Evolutionary conservation across 768 basidiomycete genomes (phyloP), one percentile per base, ranked within the genome.

Genomic region (Tricholoma terreum): DNA sequence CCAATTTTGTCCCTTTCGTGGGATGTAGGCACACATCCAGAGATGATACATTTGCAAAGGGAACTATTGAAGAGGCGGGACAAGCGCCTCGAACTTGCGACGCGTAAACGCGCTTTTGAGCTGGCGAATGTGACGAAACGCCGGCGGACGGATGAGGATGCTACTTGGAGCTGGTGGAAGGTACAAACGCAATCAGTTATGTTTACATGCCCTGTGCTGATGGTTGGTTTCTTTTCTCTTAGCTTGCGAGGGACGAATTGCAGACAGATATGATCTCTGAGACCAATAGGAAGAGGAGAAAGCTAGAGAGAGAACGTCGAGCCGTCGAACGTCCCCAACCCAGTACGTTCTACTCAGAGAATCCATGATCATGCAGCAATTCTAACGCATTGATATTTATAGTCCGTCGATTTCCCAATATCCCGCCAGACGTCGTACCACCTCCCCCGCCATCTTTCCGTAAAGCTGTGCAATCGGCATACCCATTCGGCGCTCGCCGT

Each of bases 151-250:
- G 89, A 94, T 54, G 92, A 94, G 60, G 75, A 82, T 33, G 83
- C 83, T 11, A 84, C 89, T 30, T 96, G 94, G 94, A 86, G 86
- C 59, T 90, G 87, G 82, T 98, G 96, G 96, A 87, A 87, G 77
- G 92, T 92, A 63, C 33, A 50, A 4, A 8, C 65, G 78, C 71
- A 51, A 56, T 43, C 56, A 34, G 22, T 52, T 22, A n/a, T 24
- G 58, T 8, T 57, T 59, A 27, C 45, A 10, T 38, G 43, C 58
- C 34, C 60, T 17, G 51, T 59, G 19, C 38, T 45, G 21, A 52
- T 30, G 33, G 8, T 54, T 35, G 22, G 27, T 9, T 1, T 49
- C 9, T 7, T 46, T n/a, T 15, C 19, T 17, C 45, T 49, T 67
- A 94, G 92, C 72, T 86, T 57, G 78, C 89, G 22, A 80, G 89